Evolutionary conservation across 768 basidiomycete genomes (phyloP), one percentile per base, ranked within the genome.

Genomic region (Suillus ampliporus): DNA sequence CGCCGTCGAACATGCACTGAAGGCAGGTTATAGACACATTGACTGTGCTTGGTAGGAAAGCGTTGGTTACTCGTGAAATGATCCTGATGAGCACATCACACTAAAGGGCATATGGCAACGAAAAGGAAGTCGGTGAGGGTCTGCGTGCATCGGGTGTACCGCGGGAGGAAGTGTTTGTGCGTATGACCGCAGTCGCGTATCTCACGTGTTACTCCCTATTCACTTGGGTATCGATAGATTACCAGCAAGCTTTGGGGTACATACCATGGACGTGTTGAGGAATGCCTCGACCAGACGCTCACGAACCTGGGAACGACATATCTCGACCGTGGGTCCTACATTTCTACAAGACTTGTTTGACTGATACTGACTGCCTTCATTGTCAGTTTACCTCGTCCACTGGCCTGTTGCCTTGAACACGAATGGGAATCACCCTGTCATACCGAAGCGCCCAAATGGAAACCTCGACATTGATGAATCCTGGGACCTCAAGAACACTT

Each of bases 121-220:
- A 94, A 74, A 86, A 87, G 68, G 88, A 91, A 65, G 93, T 95
- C 15, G 94, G 93, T 9, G 83, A 88, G 63, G 94, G 92, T 14
- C 86, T 96, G 71, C 86, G 82, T 65, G 84, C 82, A 37, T 89
- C 89, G 62, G 94, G 91, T 34, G 83, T 95, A 23, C 87, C 89
- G 31, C 83, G 94, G 65, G 83, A 84, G 15, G 89, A 95, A 66
- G 80, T 91, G 67, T 89, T 86, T 70, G 81, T 89, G 64, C 77
- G 85, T 74, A 17, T 40, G n/a, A n/a, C 2, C 17, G n/a, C n/a
- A n/a, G n/a, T n/a, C n/a, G n/a, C n/a, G 19, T 51, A 38, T 17
- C 7, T 7, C 19, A 34, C 26, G 40, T 53, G 21, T 63, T 40
- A 8, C 44, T 31, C 31, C 31, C 31, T 31, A 6, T 31, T 31